A percentile compares a stretch with the other conserved stretches of the same genome.
Evolutionary conservation across 371 early-diverging fungal species (phyloP).

Genomic region (Rhizopus arrhizus): DNA sequence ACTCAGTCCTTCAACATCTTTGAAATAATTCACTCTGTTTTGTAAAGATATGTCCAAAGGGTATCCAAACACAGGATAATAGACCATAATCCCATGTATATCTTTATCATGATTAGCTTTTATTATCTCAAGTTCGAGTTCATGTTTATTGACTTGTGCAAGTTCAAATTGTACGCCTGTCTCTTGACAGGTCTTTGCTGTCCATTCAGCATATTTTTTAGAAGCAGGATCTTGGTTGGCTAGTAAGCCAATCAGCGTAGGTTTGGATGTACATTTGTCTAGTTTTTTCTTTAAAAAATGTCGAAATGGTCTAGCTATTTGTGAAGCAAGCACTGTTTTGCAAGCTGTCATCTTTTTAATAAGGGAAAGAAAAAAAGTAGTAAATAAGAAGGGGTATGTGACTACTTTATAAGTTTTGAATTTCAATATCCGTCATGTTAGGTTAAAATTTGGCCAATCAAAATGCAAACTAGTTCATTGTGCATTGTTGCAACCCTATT

Average conservation of each 20-base stretch:
- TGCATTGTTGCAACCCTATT: no score
- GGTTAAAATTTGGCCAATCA: no score
- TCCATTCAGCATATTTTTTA: conserved; percentile 87
- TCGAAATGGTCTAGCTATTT: conserved; percentile 34
- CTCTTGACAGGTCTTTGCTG: conserved; percentile 85
- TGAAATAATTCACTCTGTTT: conserved; percentile 78
- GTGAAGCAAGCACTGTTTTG: conserved; percentile 60
- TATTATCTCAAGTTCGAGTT: conserved; percentile 78
- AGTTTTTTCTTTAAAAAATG: conserved; percentile 49
- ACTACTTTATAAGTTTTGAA: no score
- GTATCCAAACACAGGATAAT: conserved; percentile 93
- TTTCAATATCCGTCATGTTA: no score
- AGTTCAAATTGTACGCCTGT: conserved; percentile 89
- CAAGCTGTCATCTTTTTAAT: conserved; percentile 30
- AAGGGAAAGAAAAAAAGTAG: not conserved
- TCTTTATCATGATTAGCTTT: conserved; percentile 82
- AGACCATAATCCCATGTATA: conserved; percentile 92
- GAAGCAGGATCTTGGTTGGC: conserved; percentile 95
- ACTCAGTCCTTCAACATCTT: conserved; percentile 96
- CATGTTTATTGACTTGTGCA: conserved; percentile 76
- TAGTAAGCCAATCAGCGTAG: conserved; percentile 89
- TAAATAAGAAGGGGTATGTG: not conserved
- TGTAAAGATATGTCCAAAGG: conserved; percentile 88
- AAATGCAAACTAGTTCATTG: no score
- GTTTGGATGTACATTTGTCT: conserved; percentile 59